These are phyloP conservation scores for Diplodia sapinea DNA, from an alignment of 2,329 filamentous ascomycete species.

Conservation along the genomic window DNA sequence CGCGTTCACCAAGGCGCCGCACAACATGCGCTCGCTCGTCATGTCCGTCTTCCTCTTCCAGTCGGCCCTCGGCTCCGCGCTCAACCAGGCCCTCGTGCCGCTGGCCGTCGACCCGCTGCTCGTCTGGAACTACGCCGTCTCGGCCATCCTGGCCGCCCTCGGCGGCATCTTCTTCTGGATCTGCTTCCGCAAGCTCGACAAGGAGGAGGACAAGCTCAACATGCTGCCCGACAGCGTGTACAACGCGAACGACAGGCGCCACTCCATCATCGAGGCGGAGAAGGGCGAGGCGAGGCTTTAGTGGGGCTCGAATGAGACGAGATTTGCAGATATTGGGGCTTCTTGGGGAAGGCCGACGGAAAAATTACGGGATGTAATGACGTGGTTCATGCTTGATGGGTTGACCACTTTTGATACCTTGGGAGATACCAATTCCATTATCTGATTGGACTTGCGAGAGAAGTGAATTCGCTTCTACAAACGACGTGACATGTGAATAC, in stretches of 20 bases:
- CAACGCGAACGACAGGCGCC: conserved; percentile 41
- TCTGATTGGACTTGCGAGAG: not conserved
- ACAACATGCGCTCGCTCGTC: conserved; percentile 81
- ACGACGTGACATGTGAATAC: not conserved
- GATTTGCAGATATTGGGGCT: not conserved
- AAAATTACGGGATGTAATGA: not conserved
- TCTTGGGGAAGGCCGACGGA: not conserved
- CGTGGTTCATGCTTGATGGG: not conserved
- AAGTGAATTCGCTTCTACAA: not conserved
- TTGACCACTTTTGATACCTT: conserved; percentile 2
- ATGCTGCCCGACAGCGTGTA: conserved; percentile 55
- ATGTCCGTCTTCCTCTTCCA: conserved; percentile 72
- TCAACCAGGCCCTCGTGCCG: conserved; percentile 71
- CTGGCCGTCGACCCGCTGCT: conserved; percentile 69
- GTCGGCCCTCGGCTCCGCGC: conserved; percentile 70
- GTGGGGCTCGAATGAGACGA: not conserved
- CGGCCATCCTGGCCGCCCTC: conserved; percentile 66
- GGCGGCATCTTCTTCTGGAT: conserved; percentile 72
- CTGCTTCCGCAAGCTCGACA: conserved; percentile 68
- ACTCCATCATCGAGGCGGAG: conserved; percentile 31
- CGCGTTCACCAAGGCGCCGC: conserved; percentile 77
- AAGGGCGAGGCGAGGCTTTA: conserved; percentile 3
- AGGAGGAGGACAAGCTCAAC: conserved; percentile 72
- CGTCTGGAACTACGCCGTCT: conserved; percentile 72
- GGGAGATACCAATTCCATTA: not conserved